phyloP scores from a whole-genome alignment of 1,284 basidiomycete genomes.

The Ceratobasidium sp. region DNA sequence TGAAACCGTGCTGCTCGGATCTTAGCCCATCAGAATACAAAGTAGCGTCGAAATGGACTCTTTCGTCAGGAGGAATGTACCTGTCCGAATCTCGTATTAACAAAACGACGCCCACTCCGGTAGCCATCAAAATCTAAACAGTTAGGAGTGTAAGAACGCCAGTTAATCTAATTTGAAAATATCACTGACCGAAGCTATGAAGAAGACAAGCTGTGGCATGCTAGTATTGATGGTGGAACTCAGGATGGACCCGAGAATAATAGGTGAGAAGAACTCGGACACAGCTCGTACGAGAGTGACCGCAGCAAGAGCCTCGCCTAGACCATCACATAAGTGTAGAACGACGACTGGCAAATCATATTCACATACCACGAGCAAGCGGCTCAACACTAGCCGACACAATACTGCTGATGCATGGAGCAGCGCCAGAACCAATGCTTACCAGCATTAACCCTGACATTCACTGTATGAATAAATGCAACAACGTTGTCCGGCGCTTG shows the following conservation, averaged over 20 bases:
- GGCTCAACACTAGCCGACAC: constrained; percentile 34
- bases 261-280: constrained; percentile 26
- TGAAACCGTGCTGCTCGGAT: not conserved
- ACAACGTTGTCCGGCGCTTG: no score
- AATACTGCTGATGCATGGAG: constrained; percentile 24
- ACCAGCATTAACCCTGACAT: not conserved
- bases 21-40: not conserved
- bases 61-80: constrained; percentile 9
- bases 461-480: not conserved
- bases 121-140: not conserved
- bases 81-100: constrained; percentile 17
- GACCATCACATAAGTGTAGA: not conserved
- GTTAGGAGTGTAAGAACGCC: not conserved
- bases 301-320: constrained; percentile 29
- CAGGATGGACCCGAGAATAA: constrained; percentile 18
- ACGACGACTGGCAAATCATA: no score
- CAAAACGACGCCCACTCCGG: constrained; percentile 2
- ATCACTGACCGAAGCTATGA: constrained; percentile 13
- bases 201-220: constrained; percentile 22
- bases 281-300: constrained; percentile 15
- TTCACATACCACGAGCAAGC: constrained; percentile 1
- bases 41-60: not conserved
- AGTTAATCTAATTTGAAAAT: not conserved
- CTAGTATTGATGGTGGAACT: constrained; percentile 6
- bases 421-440: not conserved